phyloP scores from a whole-genome alignment of 2,329 filamentous ascomycete genomes.

The Fusarium luffae region DNA sequence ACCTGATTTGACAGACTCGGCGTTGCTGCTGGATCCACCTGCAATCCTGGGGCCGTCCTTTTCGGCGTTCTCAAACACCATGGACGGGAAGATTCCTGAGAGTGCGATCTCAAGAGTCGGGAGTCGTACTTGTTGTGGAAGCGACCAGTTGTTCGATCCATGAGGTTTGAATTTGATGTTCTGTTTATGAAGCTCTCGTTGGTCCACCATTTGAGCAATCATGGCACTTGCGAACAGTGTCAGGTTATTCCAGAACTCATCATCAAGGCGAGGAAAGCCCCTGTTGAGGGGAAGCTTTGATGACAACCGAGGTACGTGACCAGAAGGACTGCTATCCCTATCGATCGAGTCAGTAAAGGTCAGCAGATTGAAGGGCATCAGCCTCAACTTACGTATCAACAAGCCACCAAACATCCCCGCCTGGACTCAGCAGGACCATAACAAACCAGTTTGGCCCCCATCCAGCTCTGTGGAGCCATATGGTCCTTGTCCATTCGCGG shows the following conservation, averaged over 20 bases:
- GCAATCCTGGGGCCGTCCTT: constrained; percentile 23
- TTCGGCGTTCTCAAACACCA: constrained; percentile 45
- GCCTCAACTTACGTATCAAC: constrained; percentile 66
- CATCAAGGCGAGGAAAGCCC: constrained; percentile 58
- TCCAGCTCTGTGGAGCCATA: constrained; percentile 76
- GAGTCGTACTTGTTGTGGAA: constrained; percentile 58
- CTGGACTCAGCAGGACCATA: constrained; percentile 74
- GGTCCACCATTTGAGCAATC: constrained; percentile 62
- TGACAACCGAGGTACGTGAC: constrained; percentile 47
- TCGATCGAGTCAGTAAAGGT: constrained; percentile 27
- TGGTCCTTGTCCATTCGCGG: constrained; percentile 69
- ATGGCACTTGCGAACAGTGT: constrained; percentile 62
- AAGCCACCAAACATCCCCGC: constrained; percentile 84
- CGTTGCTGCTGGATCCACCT: constrained; percentile 2
- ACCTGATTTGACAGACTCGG: constrained; percentile 37
- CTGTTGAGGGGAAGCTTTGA: constrained; percentile 58
- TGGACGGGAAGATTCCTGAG: constrained; percentile 56
- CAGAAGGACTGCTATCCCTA: constrained; percentile 45
- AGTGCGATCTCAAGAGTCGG: constrained; percentile 63
- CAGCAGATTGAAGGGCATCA: not conserved
- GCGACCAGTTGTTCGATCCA: constrained; percentile 51
- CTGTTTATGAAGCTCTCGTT: constrained; percentile 59
- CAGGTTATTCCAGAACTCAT: constrained; percentile 64
- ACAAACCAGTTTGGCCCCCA: constrained; percentile 81
- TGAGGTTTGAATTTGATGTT: constrained; percentile 55